Evolutionary conservation across 345 rosid genomes (phyloP), one percentile per base, ranked within the genome.

Genomic region (Citrus mangshanensis): DNA sequence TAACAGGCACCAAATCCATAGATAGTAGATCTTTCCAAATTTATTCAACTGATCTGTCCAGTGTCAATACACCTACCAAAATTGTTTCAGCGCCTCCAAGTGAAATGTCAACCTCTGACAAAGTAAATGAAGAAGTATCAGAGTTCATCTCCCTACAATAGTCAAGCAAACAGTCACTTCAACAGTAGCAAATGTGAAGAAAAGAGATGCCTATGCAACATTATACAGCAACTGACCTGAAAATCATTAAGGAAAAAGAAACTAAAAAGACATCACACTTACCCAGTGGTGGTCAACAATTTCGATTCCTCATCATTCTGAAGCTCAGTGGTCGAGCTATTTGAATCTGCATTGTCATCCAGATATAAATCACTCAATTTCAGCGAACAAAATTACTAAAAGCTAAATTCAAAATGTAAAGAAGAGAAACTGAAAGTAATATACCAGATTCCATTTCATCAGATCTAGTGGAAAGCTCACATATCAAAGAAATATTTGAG

Each of bases 401-500:
- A 14, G 30, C 16, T 21, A 38, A 59, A 40, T 7, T 24, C 6
- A 16, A 67, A n/a, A 35, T 35, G 54, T 22, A 75, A 66, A 68
- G 28, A 75, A 56, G 74, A 84, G 66, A 84, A 49, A 74, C 73
- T 73, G 67, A 79, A 63, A 73, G 74, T 72, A 80, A 80, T 82
- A 83, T 82, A 89, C 99, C 95, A 70, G 89, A 80, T 71, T 81
- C 72, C 19, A 71, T 69, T 72, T 92, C 97, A 78, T 91, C 98
- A 75, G 93, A 82, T 66, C 70, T 85, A 73, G 80, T 73, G 73
- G 87, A 85, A 79, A 89, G 94, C 80, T 93, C 93, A 77, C 97
- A 93, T 72, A 94, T 90, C 87, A 96, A 88, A 77, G 95, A 87
- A 82, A 94, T 90, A 59, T 81, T 77, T 35, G 93, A 86, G 72